Evolutionary conservation across 371 early-diverging fungal genomes (phyloP), one percentile per base, ranked within the genome.

Genomic region (Apophysomyces sp.): DNA sequence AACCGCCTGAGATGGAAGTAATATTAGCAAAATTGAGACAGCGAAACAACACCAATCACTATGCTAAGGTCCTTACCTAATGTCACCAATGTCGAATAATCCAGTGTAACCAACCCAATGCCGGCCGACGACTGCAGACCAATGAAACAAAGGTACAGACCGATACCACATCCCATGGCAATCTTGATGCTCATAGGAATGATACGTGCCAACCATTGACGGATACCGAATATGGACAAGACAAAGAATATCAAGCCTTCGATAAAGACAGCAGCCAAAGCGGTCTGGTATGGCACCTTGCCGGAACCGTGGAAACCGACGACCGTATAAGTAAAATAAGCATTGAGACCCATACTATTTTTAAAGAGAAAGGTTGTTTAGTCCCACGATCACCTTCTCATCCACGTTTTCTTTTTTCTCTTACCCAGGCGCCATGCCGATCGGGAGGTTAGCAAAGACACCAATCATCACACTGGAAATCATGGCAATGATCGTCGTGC

Each of bases 241-340:
- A 86, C 55, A 53, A 91, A 70, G 59, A 92, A 93, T 40, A 92
- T 79, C 30, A 92, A 62, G 5, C 92, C 92, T 76, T 93, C 93
- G 57, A 93, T 83, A 60, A 89, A 88, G 53, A 93, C 91, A 18
- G 92, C 92, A 18, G 89, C 85, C 30, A 93, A 67, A 6, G 91
- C 92, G 15, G 86, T 88, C 58, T 84, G 65, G 65, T 88, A 93
- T 4, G 73, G 58, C 26, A 92, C 82, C 51, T 84, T 86, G 41
- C 89, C 89, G 30, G 84, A 72, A 1, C 93, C 92, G 57, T 89
- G 90, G 63, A 77, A 90, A 7, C 92, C 93, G 21, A 92, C 90
- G 8, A 91, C 89, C 0, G 85, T 89, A 63, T 91, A 92, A 0
- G 91, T 86, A 67, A 93, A 91, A 66, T 91, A 93, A 41, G 91